A percentile compares a stretch with the other conserved stretches of the same genome.
Conservation (phyloP, 371 early-diverging fungal species). For the Mucor piriformis region DNA sequence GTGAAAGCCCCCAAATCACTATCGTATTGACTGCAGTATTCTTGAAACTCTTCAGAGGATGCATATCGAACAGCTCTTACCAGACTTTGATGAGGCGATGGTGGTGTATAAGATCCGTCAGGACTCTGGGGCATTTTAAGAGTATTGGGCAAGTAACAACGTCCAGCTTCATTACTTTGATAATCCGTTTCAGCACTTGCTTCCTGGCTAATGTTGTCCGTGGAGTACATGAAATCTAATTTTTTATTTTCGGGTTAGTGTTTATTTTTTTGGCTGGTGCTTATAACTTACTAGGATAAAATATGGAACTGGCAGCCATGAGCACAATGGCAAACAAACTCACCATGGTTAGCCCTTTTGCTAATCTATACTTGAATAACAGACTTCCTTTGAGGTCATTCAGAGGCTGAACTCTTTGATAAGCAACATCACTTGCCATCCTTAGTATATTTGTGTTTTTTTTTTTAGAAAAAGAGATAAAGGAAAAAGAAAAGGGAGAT, state of each 20-base stretch:
- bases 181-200: neutral
- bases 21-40: conserved; percentile 43
- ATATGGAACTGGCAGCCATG: conserved; percentile 37
- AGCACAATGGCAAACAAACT: conserved; percentile 41
- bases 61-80: conserved; percentile 35
- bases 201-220: neutral
- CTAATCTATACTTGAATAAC: conserved; percentile 36
- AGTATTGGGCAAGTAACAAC: conserved; percentile 21
- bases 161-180: conserved; percentile 1
- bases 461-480: conserved; percentile 18
- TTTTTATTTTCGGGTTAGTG: neutral
- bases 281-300: conserved; percentile 37
- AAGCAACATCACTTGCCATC: conserved; percentile 19
- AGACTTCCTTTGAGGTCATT: conserved; percentile 29
- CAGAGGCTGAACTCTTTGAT: conserved; percentile 23
- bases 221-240: neutral
- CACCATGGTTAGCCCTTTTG: conserved; percentile 36
- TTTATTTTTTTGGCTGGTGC: neutral
- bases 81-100: conserved; percentile 39
- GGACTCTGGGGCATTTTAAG: conserved; percentile 31
- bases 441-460: neutral
- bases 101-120: conserved; percentile 51
- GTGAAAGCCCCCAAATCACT: conserved; percentile 14
- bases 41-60: conserved; percentile 34
- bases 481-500: conserved; percentile 39